Evolutionary conservation across 805 yeast species (phyloP), one percentile per base, ranked within the genome.

Genomic region (Saturnispora kantuleensis): DNA sequence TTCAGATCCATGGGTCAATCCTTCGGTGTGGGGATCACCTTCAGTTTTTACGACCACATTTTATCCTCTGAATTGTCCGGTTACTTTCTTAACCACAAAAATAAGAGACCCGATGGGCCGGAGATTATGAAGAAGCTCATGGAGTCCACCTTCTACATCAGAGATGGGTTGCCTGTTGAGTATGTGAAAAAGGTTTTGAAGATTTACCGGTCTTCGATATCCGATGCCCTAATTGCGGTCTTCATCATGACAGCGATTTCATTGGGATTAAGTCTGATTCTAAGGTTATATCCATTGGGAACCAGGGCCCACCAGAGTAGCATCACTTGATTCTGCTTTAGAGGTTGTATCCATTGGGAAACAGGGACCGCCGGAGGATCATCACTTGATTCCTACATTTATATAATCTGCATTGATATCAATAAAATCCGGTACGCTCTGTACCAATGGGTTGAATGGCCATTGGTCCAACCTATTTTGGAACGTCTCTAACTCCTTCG

Each of bases 1-100:
- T 71, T 73, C 62, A 62, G 76, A 50, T 71, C 77, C 3, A 57
- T 70, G 41, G 77, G 76, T 15, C 66, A 67, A 39, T 72, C 69
- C 10, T 48, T 67, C 8, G 76, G 76, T 40, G 71, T 70, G 2
- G 72, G 75, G 5, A 54, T 69, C 4, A 57, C 69, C 2, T 53
- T 71, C 33, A 63, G 65, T 12, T 47, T 63, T 1, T 70, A 65
- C 51, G 67, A 66, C 39, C 57, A 56, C 38, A 55, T 58, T 6
- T 52, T 69, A 37, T 42, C 55, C 10, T 41, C 47, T 15, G 62
- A 60, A 18, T 47, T 71, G 18, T 56, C 63, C 51, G 51, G 48
- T 11, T 68, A 56, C 47, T 64, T 65, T 39, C 31, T 57, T 10
- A 38, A 28, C 26, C 26, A 21, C 10, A 47, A 49, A 31, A 52